Evolutionary conservation across 768 basidiomycete genomes (phyloP), one percentile per base, ranked within the genome.

Genomic region (Paxillus rubicundulus): DNA sequence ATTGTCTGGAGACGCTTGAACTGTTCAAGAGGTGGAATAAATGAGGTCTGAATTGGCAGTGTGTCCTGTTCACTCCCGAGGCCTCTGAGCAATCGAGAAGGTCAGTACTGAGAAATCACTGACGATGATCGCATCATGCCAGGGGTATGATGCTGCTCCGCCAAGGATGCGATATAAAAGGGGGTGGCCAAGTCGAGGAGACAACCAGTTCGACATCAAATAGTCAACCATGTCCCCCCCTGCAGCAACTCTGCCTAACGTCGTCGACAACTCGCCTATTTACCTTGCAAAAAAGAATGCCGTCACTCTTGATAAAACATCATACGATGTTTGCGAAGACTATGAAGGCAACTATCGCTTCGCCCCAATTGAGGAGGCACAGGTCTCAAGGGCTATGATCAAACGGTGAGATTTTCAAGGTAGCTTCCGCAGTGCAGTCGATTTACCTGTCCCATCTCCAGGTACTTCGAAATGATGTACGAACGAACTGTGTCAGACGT

Each of bases 311-410:
- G 33, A 56, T 20, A 56, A 45, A 5, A 40, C 54, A 9, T 50
- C 61, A 13, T 56, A 61, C 12, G 57, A 68, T 47, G 53, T 66
- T 24, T 50, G 53, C 48, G 66, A 67, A 46, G 66, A 67, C 47
- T 87, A 86, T 58, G 71, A 81, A 21, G 87, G 86, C 4, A 63
- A 77, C 51, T 87, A 86, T 70, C 76, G 75, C 30, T 88, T 87
- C 53, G 86, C 86, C 2, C 86, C 86, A 3, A 86, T 88, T 51
- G 77, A 85, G 60, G 88, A 89, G 70, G 83, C 86, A 8, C 81
- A 88, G 56, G 87, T 89, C 3, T 82, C 86, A 9, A 74, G 87
- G 39, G 86, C 86, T 42, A 89, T 88, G 86, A 87, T 86, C 60
- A 85, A 81, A 69, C 71, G 86, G 82, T 84, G n/a, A 50, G 54